Conservation (phyloP, 305 asterid genomes). For the Solanum hybrid region DNA sequence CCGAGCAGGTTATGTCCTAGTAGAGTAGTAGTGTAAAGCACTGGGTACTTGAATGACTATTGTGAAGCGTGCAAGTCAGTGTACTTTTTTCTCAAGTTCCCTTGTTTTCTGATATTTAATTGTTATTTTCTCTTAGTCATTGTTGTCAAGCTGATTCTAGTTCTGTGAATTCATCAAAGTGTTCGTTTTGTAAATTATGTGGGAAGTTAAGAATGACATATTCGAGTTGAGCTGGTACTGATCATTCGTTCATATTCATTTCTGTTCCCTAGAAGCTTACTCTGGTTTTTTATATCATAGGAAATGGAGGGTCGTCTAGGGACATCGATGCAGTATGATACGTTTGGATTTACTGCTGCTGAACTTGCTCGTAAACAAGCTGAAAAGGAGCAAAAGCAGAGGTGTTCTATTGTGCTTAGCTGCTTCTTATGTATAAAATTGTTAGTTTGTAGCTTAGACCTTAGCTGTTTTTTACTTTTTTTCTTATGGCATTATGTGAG, state of each 20-base stretch:
- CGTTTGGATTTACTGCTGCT: conserved; percentile 85
- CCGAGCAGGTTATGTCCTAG: neutral
- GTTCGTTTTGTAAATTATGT: neutral
- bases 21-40: neutral
- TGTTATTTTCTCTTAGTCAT: neutral
- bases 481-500: neutral
- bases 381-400: conserved; percentile 71
- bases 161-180: neutral
- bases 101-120: neutral
- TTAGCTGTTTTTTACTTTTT: neutral
- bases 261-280: neutral
- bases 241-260: neutral
- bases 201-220: neutral
- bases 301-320: conserved; percentile 72
- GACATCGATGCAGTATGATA: conserved; percentile 79
- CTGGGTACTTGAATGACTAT: neutral
- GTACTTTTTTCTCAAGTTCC: neutral
- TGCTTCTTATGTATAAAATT: neutral
- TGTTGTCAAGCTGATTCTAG: neutral
- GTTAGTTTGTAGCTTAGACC: neutral
- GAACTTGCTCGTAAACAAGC: conserved; percentile 79
- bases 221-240: neutral
- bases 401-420: conserved; percentile 31
- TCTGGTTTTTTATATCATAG: conserved; percentile 21
- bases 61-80: neutral